phyloP scores from a whole-genome alignment of 352 stramenopile genomes.

The Pythium plurisporium region DNA sequence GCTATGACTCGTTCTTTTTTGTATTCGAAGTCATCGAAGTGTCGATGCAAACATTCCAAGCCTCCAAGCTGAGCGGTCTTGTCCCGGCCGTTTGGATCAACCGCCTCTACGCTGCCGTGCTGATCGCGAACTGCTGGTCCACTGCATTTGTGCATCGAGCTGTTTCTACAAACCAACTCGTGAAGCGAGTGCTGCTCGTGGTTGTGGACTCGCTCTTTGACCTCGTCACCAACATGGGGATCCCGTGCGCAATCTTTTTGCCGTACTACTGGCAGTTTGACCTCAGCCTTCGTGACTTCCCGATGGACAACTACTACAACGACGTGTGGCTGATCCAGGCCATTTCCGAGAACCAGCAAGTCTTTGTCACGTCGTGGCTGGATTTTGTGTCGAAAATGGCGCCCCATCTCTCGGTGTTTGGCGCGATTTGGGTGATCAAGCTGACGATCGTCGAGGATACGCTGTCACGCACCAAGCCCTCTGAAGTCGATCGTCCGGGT shows the following conservation, averaged over 20 bases:
- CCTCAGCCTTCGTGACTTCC: conserved; percentile 4
- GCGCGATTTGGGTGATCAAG: not conserved
- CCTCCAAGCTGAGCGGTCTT: conserved; percentile 10
- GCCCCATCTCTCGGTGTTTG: not conserved
- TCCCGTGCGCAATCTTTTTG: conserved; percentile 17
- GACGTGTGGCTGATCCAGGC: conserved; percentile 21
- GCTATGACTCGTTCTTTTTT: conserved; percentile 7
- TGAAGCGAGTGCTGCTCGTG: conserved; percentile 3
- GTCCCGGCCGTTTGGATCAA: conserved; percentile 17
- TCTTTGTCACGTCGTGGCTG: conserved; percentile 21
- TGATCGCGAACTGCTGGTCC: conserved; percentile 20
- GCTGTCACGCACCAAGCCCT: too few species aligned
- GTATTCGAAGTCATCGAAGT: conserved; percentile 5
- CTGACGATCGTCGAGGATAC: not conserved
- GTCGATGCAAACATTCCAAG: conserved; percentile 12
- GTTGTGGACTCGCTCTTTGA: conserved; percentile 16
- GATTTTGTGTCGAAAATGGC: conserved; percentile 7
- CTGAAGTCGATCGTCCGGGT: not conserved
- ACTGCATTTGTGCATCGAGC: conserved; percentile 6
- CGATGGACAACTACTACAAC: conserved; percentile 15
- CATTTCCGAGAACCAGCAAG: conserved; percentile 19
- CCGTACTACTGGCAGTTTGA: conserved; percentile 6
- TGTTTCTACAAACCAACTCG: not conserved
- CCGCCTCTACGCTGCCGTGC: not conserved
- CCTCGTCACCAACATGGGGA: conserved; percentile 9